Conservation (phyloP, 2,329 filamentous ascomycete species). For the Colletotrichum aenigma region DNA sequence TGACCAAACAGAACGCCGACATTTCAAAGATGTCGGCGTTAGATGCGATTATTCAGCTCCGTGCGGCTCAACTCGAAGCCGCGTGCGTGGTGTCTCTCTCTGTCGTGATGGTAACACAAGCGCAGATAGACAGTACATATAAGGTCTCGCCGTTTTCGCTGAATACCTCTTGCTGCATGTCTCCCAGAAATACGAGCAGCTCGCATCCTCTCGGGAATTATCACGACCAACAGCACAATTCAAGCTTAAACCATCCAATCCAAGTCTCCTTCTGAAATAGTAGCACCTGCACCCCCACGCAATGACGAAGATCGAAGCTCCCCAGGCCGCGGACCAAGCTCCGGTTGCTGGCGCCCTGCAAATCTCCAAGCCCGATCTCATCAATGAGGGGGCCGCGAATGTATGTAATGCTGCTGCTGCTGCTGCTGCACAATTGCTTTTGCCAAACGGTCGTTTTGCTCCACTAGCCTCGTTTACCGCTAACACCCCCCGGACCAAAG, state of each 20-base stretch:
- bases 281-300: neutral
- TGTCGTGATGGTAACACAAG: neutral
- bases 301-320: slow-evolving; percentile 1
- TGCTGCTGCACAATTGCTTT: neutral
- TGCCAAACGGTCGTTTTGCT: neutral
- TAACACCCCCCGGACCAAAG: neutral
- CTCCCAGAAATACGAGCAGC: neutral
- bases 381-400: slow-evolving; percentile 32
- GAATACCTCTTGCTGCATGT: neutral
- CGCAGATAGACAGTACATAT: neutral
- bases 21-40: neutral
- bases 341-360: neutral
- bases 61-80: neutral
- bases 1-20: neutral
- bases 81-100: neutral
- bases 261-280: neutral
- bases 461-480: neutral
- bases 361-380: neutral
- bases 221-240: neutral
- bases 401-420: slow-evolving; percentile 21
- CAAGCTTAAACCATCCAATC: neutral
- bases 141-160: neutral
- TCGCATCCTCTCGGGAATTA: neutral
- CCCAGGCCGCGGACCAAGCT: neutral
- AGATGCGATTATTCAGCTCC: neutral